Base-by-base conservation (phyloP, 2,329 filamentous ascomycete species). In the Orbilia quercus region DNA sequence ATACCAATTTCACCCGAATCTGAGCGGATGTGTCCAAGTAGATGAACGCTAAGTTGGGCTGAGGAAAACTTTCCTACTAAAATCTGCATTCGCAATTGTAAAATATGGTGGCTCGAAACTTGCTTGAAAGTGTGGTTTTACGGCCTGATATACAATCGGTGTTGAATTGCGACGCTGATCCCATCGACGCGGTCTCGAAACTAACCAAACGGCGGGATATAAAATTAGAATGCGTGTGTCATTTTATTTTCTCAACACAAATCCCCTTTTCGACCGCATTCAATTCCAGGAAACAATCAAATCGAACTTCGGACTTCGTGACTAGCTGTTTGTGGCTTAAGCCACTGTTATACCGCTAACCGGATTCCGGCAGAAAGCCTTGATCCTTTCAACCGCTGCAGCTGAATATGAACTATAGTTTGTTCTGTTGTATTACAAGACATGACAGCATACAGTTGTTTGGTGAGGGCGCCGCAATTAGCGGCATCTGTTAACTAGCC, bases 311-410 rank as follows among this genome's bases (percentile, higher is more conserved):
- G 3, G 36, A 12, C 36, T 40, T 40, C 36, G 14, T 40, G 12
- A 40, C 36, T 40, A 16, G 25, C 20, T 7, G 28, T 53, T 2
- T 9, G 53, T 57, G 53, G 53, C 53, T 57, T 57, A 57, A 57
- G 36, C 53, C 53, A 57, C 34, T n/a, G 16, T 47, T 57, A n/a
- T 25, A 25, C 7, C 20, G 18, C 34, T 42, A 57, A 57, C 53
- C 34, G 7, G 20, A 57, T 22, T 25, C 38, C 20, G 53, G 38
- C 7, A 14, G 14, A 23, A 25, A n/a, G n/a, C 36, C n/a, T 40
- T 57, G 53, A 44, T 57, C 53, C 53, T 44, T 57, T 23, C 14
- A 42, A 44, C 2, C 28, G 20, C 36, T 44, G 20, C 36, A 34
- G 4, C 48, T n/a, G 11, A 16, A 16, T 14, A 2, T 28, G 4